These are phyloP conservation scores for Leishmania tarentolae DNA, from an alignment of 208 protist species.

Conservation along the genomic window DNA sequence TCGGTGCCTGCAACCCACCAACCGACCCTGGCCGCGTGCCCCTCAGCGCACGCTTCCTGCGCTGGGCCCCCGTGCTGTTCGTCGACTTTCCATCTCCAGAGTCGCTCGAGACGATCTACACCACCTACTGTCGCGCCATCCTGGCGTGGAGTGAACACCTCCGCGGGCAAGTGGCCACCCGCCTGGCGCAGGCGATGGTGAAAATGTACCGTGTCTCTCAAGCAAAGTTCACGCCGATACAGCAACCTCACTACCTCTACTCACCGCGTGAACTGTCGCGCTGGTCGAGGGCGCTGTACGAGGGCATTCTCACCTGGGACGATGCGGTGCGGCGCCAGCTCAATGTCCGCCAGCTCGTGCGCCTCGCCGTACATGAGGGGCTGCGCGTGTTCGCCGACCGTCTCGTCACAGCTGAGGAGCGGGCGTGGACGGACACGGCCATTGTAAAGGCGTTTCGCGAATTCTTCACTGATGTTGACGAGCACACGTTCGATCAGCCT, in stretches of 20 bases:
- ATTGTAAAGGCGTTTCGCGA: conserved; percentile 76
- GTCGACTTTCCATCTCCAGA: conserved; percentile 98
- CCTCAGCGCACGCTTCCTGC: conserved; percentile 96
- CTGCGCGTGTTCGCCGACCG: conserved; percentile 97
- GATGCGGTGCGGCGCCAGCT: conserved; percentile 34
- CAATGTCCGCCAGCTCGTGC: conserved; percentile 74
- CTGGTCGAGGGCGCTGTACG: conserved; percentile 97
- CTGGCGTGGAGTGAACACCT: conserved; percentile 56
- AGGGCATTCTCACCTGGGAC: conserved; percentile 90
- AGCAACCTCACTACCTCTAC: conserved; percentile 99
- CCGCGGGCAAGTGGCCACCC: conserved; percentile 38
- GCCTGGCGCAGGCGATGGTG: conserved; percentile 95
- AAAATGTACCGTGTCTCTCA: conserved; percentile 95
- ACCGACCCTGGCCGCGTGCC: conserved; percentile 98
- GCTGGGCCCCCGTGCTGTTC: conserved; percentile 97
- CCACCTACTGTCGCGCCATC: conserved; percentile 97
- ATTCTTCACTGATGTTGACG: conserved; percentile 83
- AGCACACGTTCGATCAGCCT: conserved; percentile 77
- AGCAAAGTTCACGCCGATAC: conserved; percentile 92
- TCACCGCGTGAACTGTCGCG: conserved; percentile 98
- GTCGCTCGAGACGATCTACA: conserved; percentile 98
- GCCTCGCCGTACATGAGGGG: conserved; percentile 97
- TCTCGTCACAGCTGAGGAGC: conserved; percentile 93
- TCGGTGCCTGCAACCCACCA: conserved; percentile 98
- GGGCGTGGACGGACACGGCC: conserved; percentile 93